These are phyloP conservation scores for Tylopilus rubrobrunneus DNA, from an alignment of 768 basidiomycete genomes.

Conservation along the genomic window DNA sequence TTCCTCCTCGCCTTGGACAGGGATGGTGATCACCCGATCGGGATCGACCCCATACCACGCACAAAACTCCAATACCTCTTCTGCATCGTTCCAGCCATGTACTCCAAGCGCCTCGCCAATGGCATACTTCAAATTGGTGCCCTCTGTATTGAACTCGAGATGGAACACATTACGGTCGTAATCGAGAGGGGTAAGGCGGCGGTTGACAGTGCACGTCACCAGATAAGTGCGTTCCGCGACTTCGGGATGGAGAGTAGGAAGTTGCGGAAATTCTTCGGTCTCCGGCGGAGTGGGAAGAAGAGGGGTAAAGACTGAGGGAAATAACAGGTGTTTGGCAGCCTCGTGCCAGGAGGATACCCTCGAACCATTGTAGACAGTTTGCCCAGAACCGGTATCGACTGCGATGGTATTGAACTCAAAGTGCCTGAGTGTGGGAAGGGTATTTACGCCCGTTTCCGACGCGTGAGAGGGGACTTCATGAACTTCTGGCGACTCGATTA, in stretches of 20 bases:
- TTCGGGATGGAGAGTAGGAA: constrained; percentile 81
- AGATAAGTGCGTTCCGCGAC: constrained; percentile 86
- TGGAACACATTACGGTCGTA: constrained; percentile 99
- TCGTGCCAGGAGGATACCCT: constrained; percentile 74
- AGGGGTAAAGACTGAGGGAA: constrained; percentile 75
- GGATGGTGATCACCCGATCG: constrained; percentile 74
- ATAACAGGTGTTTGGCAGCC: constrained; percentile 84
- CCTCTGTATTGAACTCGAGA: constrained; percentile 88
- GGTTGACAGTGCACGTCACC: constrained; percentile 91
- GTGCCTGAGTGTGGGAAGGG: constrained; percentile 40
- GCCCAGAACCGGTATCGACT: constrained; percentile 55
- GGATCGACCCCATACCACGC: constrained; percentile 88
- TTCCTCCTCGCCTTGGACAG: constrained; percentile 58
- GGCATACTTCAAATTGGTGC: constrained; percentile 91
- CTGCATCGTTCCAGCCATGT: constrained; percentile 95
- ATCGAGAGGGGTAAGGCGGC: constrained; percentile 87
- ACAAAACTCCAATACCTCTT: constrained; percentile 88
- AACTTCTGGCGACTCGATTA: constrained; percentile 42
- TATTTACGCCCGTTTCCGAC: constrained; percentile 10
- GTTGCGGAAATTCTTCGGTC: constrained; percentile 47
- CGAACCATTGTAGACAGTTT: constrained; percentile 58
- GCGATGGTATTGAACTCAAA: constrained; percentile 76
- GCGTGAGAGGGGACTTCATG: constrained; percentile 1
- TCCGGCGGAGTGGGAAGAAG: constrained; percentile 31
- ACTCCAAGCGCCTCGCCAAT: constrained; percentile 97